Conservation (phyloP, 78 protist genomes). For the Chrysochromulina tobinii region DNA sequence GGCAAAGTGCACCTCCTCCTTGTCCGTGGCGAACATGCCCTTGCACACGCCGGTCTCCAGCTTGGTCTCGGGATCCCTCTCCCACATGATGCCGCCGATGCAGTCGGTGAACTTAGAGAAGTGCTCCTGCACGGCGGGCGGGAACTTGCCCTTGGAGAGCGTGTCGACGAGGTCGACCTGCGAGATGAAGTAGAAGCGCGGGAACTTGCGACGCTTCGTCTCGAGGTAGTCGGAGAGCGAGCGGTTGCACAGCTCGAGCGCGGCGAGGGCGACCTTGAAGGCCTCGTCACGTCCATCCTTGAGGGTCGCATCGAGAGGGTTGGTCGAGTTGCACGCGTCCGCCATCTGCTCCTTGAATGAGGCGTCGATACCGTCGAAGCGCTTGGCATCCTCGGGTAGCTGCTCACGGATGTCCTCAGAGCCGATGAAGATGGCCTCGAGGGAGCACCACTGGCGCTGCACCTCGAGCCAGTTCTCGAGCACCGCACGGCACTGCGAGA, state of each 20-base stretch:
- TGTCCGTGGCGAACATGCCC: constrained; percentile 63
- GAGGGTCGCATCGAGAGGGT: constrained; percentile 55
- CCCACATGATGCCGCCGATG: not conserved
- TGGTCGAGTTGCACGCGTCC: constrained; percentile 25
- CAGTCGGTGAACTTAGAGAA: constrained; percentile 53
- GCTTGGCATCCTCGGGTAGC: constrained; percentile 82
- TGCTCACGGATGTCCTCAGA: constrained; percentile 85
- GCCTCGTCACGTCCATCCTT: constrained; percentile 43
- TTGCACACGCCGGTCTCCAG: constrained; percentile 1
- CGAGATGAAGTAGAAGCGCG: constrained; percentile 90
- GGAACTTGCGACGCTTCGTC: constrained; percentile 80
- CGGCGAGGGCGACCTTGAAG: constrained; percentile 35
- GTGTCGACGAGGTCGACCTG: constrained; percentile 77
- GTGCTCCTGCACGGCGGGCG: constrained; percentile 71
- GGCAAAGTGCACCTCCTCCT: constrained; percentile 61
- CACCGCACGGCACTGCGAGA: constrained; percentile 65
- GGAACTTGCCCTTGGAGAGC: constrained; percentile 75
- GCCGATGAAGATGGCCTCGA: constrained; percentile 83
- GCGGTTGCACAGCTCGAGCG: constrained; percentile 73
- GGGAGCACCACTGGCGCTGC: constrained; percentile 78
- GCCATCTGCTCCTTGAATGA: constrained; percentile 60
- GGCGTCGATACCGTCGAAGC: constrained; percentile 77
- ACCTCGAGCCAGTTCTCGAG: constrained; percentile 69
- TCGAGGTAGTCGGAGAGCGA: constrained; percentile 83
- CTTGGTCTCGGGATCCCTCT: not conserved